These are phyloP conservation scores for Echites panduratus DNA, from an alignment of 257 asterid species.

Conservation along the genomic window DNA sequence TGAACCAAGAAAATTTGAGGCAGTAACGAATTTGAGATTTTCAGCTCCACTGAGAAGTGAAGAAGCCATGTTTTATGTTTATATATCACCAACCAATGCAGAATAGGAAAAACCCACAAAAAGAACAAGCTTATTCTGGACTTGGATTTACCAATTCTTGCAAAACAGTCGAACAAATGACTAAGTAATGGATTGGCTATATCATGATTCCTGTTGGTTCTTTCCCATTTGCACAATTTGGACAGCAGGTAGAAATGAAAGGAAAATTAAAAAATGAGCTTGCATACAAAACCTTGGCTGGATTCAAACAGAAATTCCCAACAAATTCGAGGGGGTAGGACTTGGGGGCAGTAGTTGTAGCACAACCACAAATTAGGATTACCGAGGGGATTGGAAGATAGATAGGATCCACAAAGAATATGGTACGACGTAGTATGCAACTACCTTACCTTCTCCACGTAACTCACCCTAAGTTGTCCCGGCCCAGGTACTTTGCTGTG, in stretches of 20 bases:
- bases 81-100: too few species aligned
- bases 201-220: neutral
- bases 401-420: neutral
- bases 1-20: conserved; percentile 23
- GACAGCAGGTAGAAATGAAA: neutral
- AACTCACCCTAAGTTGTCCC: neutral
- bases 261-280: neutral
- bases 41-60: conserved; percentile 32
- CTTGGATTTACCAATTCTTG: neutral
- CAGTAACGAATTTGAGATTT: conserved; percentile 20
- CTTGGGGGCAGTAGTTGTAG: too few species aligned
- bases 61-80: conserved; percentile 25
- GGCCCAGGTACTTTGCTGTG: too few species aligned
- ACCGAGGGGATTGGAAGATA: too few species aligned
- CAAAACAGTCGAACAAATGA: neutral
- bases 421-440: neutral
- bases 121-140: conserved; percentile 2
- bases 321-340: neutral
- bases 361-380: conserved; percentile 4
- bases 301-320: neutral
- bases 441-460: neutral
- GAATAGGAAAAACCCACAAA: conserved; percentile 1
- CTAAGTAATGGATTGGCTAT: neutral
- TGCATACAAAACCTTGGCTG: neutral
- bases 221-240: neutral